phyloP scores from a whole-genome alignment of 768 basidiomycete species.

The Phaffia australis region DNA sequence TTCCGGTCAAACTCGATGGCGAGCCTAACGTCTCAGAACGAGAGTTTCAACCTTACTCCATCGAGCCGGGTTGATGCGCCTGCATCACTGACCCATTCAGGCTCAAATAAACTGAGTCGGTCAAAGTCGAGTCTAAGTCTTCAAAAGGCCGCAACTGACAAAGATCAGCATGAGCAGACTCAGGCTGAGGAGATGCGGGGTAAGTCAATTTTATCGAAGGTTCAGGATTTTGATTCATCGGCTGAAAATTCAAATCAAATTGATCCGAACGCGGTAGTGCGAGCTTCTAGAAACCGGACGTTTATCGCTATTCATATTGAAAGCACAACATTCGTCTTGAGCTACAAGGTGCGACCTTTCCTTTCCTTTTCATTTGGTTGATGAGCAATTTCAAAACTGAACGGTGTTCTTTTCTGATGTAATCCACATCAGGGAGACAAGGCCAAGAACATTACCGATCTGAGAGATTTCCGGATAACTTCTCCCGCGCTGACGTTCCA shows the following conservation, averaged over 20 bases:
- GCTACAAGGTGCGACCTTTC: slow-evolving; percentile 46
- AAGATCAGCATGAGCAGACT: slow-evolving; percentile 8
- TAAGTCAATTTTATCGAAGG: not conserved
- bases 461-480: slow-evolving; percentile 71
- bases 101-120: not conserved
- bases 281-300: slow-evolving; percentile 64
- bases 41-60: too few relatives aligned
- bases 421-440: slow-evolving; percentile 30
- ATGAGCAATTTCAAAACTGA: not conserved
- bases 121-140: slow-evolving; percentile 15
- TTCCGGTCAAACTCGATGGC: too few relatives aligned
- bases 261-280: slow-evolving; percentile 38
- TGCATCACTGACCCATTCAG: too few relatives aligned
- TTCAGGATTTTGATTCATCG: too few relatives aligned
- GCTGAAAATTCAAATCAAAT: too few relatives aligned
- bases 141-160: too few relatives aligned
- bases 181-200: slow-evolving; percentile 25
- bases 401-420: slow-evolving; percentile 32
- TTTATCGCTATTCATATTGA: slow-evolving; percentile 69
- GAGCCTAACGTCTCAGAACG: too few relatives aligned
- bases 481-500: slow-evolving; percentile 65
- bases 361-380: not conserved
- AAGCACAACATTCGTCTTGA: slow-evolving; percentile 56
- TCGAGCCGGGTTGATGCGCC: too few relatives aligned
- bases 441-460: slow-evolving; percentile 37